Evolutionary conservation across 2,329 filamentous ascomycete species (phyloP).

Genomic region (Ascosphaera apis): DNA sequence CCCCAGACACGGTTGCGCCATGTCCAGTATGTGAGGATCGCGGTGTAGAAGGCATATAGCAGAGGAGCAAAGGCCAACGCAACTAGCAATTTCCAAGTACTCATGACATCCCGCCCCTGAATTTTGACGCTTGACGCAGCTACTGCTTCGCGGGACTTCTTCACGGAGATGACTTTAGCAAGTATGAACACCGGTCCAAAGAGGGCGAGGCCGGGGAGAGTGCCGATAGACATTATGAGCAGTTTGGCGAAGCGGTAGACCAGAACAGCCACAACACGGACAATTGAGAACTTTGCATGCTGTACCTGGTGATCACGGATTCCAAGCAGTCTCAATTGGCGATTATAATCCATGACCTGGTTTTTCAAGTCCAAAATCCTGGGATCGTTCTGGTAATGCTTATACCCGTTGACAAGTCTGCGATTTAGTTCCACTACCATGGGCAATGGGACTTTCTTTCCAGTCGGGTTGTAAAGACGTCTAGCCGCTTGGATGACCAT

Average conservation of each 20-base stretch:
- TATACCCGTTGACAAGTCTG: conserved; percentile 73
- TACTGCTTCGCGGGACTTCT: conserved; percentile 63
- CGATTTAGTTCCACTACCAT: conserved; percentile 88
- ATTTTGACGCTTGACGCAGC: conserved; percentile 76
- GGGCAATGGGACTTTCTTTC: conserved; percentile 77
- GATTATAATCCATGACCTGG: conserved; percentile 66
- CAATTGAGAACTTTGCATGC: conserved; percentile 63
- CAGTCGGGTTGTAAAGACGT: conserved; percentile 78
- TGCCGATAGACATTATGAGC: conserved; percentile 49
- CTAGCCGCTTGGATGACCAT: conserved; percentile 93
- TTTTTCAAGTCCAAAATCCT: conserved; percentile 55
- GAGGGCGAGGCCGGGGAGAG: conserved; percentile 64
- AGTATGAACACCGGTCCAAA: conserved; percentile 76
- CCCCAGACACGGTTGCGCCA: conserved; percentile 65
- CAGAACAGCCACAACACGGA: conserved; percentile 51
- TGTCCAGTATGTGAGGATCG: conserved; percentile 51
- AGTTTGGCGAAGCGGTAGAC: conserved; percentile 65
- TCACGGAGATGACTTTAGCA: conserved; percentile 57
- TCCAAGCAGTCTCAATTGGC: conserved; percentile 60
- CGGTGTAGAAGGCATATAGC: conserved; percentile 61
- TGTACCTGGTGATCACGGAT: conserved; percentile 87
- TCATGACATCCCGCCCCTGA: conserved; percentile 70
- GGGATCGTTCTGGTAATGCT: conserved; percentile 74
- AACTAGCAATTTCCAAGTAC: conserved; percentile 85
- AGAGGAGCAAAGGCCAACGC: conserved; percentile 61